Evolutionary conservation across 768 basidiomycete species (phyloP).

Genomic region (Boletus tylopilopsis): DNA sequence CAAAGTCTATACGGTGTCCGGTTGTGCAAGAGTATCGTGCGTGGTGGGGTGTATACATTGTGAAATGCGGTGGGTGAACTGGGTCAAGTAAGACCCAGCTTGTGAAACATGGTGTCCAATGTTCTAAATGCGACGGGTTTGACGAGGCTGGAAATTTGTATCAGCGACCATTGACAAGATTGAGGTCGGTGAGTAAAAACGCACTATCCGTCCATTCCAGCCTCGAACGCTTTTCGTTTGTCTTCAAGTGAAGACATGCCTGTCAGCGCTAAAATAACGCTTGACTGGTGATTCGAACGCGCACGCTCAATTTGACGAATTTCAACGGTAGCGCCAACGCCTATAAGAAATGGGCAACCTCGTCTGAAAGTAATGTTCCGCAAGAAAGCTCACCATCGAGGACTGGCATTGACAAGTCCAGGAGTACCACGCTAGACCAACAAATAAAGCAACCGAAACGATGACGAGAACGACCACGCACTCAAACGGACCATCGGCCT

Average conservation of each 20-base stretch:
- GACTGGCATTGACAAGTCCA: constrained; percentile 93
- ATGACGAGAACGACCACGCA: constrained; percentile 36
- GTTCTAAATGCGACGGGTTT: constrained; percentile 96
- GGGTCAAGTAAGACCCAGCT: constrained; percentile 51
- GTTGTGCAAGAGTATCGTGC: constrained; percentile 3
- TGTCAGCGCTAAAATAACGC: constrained; percentile 82
- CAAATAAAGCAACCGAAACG: background rate
- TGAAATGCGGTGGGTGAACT: constrained; percentile 7
- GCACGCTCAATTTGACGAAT: constrained; percentile 72
- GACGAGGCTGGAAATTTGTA: constrained; percentile 56
- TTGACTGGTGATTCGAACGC: constrained; percentile 29
- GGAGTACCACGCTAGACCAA: constrained; percentile 65
- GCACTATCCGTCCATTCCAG: constrained; percentile 94
- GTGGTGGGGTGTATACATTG: constrained; percentile 11
- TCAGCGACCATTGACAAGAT: background rate
- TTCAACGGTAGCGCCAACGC: constrained; percentile 77
- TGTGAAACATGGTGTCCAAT: constrained; percentile 78
- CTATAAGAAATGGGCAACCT: constrained; percentile 33
- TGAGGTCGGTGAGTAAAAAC: constrained; percentile 31
- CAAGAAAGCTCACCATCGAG: constrained; percentile 61
- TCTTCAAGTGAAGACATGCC: constrained; percentile 94
- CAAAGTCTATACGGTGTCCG: constrained; percentile 10
- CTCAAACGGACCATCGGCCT: constrained; percentile 80
- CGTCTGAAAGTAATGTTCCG: background rate
- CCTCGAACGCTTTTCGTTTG: constrained; percentile 85